Evolutionary conservation across 768 basidiomycete species (phyloP).

Genomic region (Amanita pseudoporphyria): DNA sequence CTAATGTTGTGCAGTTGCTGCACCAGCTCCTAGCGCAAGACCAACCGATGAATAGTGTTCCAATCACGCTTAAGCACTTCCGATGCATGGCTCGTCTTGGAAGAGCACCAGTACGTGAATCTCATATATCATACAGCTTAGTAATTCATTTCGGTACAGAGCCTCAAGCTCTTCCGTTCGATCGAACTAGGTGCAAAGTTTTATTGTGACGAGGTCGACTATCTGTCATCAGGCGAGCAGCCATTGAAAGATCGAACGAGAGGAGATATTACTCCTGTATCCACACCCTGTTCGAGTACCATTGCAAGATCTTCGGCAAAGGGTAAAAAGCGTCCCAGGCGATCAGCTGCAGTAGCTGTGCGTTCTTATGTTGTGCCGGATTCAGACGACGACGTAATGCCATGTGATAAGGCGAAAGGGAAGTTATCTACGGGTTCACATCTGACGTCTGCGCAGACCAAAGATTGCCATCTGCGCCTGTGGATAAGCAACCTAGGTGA

Average conservation of each 20-base stretch:
- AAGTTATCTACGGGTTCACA: not conserved
- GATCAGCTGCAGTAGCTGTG: slow-evolving; percentile 40
- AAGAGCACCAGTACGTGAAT: slow-evolving; percentile 41
- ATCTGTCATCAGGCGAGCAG: slow-evolving; percentile 29
- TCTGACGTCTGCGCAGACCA: slow-evolving; percentile 14
- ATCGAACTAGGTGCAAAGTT: slow-evolving; percentile 63
- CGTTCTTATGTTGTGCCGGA: slow-evolving; percentile 59
- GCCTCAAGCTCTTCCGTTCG: slow-evolving; percentile 46
- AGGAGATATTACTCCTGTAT: slow-evolving; percentile 31
- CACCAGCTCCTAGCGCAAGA: slow-evolving; percentile 27
- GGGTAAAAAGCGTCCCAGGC: slow-evolving; percentile 47
- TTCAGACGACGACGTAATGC: slow-evolving; percentile 58
- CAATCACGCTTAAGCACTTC: slow-evolving; percentile 71
- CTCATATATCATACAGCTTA: not conserved
- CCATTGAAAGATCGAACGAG: slow-evolving; percentile 11
- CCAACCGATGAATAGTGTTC: slow-evolving; percentile 30
- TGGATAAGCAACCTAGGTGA: slow-evolving; percentile 63
- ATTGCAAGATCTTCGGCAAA: slow-evolving; percentile 16
- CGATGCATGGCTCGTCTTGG: slow-evolving; percentile 63
- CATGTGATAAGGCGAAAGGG: slow-evolving; percentile 8
- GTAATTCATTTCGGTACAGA: slow-evolving; percentile 14
- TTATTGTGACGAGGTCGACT: slow-evolving; percentile 62
- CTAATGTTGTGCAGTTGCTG: slow-evolving; percentile 29
- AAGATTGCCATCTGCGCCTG: slow-evolving; percentile 40
- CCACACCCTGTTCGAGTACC: slow-evolving; percentile 13